Base-by-base conservation (phyloP, 2,329 filamentous ascomycete species). In the Fusarium sarcochroum region DNA sequence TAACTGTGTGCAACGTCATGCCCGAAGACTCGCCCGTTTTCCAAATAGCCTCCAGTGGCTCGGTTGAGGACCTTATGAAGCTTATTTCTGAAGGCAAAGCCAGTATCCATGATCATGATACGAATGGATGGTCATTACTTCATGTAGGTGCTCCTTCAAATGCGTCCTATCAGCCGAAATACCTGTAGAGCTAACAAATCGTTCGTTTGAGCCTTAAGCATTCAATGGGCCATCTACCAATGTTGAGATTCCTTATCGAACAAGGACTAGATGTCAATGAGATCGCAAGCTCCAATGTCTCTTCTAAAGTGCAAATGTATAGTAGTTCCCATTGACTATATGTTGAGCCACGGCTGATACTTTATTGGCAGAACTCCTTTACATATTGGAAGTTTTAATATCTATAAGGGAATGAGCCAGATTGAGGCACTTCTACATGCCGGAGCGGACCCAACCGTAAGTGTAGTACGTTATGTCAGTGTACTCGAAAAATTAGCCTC, bases 21-120 rank as follows among this genome's bases (percentile, higher is more conserved):
- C 42, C 56, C 0, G 1, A 0, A 1, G 0, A 45, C 1, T 55
- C 42, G 0, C 5, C 0, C 0, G 25, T 55, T 0, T 61, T 55
- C 7, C 0, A 13, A 0, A 7, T 5, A 1, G 44, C 56, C 2
- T 7, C 1, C 0, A 13, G 0, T 0, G 59, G 42, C 0, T 30
- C 47, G 2, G 9, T 54, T 4, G 5, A 61, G n/a, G 56, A 48
- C 0, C 48, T 63, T 1, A 3, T 48, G 17, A 4, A 5, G 3
- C 8, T 54, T 0, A 1, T 63, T 3, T 18, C 21, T 0, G 30
- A 14, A 0, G 57, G 48, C 1, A 4, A 20, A 0, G 59, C 56
- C 1, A 20, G 21, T 6, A 3, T 60, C 0, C 17, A 48, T 10
- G 56, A 63, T 2, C 56, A 61, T 2, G 48, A 61, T 3, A 21